phyloP scores from a whole-genome alignment of 148 eudicot genomes.

The Vaccinium myrtillus region DNA sequence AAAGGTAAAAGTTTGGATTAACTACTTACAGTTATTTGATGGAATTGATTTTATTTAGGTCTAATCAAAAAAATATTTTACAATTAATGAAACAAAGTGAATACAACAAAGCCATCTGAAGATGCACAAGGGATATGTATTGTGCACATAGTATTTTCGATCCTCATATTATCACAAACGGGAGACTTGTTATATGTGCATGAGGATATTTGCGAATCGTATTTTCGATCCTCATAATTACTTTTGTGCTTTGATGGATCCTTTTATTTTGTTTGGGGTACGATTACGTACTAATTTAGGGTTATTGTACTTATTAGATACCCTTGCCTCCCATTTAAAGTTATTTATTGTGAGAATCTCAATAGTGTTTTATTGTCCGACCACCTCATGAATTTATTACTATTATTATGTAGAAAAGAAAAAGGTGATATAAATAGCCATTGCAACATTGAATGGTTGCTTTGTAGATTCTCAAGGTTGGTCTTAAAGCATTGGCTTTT shows the following conservation, averaged over 20 bases:
- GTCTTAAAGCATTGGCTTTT: slow-evolving; percentile 46
- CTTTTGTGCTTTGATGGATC: not conserved
- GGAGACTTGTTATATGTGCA: not conserved
- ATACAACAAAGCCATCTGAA: too few species aligned
- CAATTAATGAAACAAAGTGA: too few species aligned
- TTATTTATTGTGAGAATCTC: slow-evolving; percentile 7
- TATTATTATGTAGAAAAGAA: not conserved
- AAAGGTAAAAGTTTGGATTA: too few species aligned
- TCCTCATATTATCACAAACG: not conserved
- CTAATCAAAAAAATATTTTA: too few species aligned
- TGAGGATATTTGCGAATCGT: too few species aligned
- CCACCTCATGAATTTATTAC: not conserved
- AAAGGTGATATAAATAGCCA: slow-evolving; percentile 4
- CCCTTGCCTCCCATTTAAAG: slow-evolving; percentile 17
- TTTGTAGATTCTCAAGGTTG: slow-evolving; percentile 53
- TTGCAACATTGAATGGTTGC: slow-evolving; percentile 6
- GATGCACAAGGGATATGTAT: too few species aligned
- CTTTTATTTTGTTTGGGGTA: slow-evolving; percentile 3
- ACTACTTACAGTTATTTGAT: too few species aligned
- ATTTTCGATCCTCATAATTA: too few species aligned
- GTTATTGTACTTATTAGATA: slow-evolving; percentile 27
- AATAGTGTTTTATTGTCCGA: not conserved
- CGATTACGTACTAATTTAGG: slow-evolving; percentile 17
- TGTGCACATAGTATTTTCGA: too few species aligned
- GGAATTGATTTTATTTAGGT: too few species aligned